Conservation (phyloP, 768 basidiomycete genomes). For the Russula virescens region DNA sequence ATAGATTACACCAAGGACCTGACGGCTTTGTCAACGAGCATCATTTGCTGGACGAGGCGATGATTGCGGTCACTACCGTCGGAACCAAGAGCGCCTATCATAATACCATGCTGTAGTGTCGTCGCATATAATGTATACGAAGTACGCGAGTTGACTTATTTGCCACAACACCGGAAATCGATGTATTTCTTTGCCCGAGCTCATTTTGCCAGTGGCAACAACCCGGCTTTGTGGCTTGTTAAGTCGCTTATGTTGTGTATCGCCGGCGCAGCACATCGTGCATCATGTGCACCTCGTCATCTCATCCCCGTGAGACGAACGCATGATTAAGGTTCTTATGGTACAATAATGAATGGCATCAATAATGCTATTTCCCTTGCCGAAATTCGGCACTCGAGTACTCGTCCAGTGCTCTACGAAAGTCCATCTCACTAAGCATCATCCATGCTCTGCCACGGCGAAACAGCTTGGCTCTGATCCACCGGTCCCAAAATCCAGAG, state of each 20-base stretch:
- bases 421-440: conserved; percentile 42
- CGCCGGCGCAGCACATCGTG: neutral
- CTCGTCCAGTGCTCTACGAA: conserved; percentile 67
- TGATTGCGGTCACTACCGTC: neutral
- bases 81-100: no score
- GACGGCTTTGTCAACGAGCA: no score
- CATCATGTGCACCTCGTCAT: no score
- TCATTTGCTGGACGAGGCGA: no score
- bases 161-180: no score
- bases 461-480: neutral
- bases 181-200: no score
- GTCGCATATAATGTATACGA: no score
- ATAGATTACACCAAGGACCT: neutral
- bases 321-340: neutral
- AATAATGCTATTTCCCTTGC: conserved; percentile 45
- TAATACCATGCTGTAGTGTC: no score
- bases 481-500: conserved; percentile 1
- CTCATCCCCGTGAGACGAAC: neutral
- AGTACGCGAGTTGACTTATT: no score
- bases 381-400: conserved; percentile 72
- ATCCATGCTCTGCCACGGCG: conserved; percentile 20
- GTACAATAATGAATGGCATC: neutral
- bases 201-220: no score
- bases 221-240: neutral
- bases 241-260: neutral